phyloP scores from a whole-genome alignment of 2,329 filamentous ascomycete genomes.

The Hypoxylon sp. region DNA sequence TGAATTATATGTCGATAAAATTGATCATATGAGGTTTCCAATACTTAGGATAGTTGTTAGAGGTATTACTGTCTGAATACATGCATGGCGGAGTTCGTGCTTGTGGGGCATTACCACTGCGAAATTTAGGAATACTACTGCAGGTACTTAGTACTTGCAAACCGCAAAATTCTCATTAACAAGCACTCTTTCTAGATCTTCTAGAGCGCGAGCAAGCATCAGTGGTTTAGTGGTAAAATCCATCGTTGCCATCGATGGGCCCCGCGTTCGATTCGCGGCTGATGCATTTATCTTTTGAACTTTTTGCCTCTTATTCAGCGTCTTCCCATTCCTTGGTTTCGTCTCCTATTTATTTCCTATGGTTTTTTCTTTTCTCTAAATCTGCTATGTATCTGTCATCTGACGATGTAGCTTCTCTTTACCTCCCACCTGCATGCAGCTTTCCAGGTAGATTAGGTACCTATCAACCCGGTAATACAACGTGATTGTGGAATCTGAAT shows the following conservation, averaged over 20 bases:
- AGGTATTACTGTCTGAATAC: background rate
- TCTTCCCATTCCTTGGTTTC: background rate
- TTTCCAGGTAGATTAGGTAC: too few species aligned
- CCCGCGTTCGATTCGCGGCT: conserved; percentile 64
- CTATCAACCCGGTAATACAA: too few species aligned
- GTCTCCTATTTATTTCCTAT: background rate
- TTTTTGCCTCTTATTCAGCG: background rate
- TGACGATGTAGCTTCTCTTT: too few species aligned
- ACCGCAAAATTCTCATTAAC: too few species aligned
- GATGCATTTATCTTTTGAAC: conserved; percentile 51
- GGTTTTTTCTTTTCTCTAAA: background rate
- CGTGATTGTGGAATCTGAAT: too few species aligned
- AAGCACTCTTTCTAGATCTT: too few species aligned
- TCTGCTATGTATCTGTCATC: too few species aligned
- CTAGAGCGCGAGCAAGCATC: conserved; percentile 44
- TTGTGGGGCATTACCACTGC: too few species aligned
- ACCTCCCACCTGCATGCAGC: too few species aligned
- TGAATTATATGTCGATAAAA: background rate
- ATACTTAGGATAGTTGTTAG: background rate
- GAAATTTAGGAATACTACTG: too few species aligned
- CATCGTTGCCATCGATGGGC: conserved; percentile 68
- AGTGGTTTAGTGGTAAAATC: conserved; percentile 69
- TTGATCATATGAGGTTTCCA: background rate
- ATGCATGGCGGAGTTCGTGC: background rate
- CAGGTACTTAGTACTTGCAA: too few species aligned